Evolutionary conservation across 768 basidiomycete species (phyloP).

Genomic region (Steccherinum ochraceum): DNA sequence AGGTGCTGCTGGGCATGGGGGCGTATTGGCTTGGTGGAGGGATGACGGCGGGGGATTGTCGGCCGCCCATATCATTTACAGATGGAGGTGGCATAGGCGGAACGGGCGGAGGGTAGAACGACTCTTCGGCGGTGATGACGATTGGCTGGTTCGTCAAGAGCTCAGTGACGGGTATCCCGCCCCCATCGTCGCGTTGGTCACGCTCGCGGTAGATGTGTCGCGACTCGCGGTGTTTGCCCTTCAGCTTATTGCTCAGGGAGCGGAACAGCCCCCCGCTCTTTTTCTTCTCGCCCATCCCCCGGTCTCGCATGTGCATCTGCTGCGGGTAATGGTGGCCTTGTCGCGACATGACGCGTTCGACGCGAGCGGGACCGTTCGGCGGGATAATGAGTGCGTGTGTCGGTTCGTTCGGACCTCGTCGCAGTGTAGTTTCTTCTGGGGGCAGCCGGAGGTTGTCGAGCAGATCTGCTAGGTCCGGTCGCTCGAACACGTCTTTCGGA

Average conservation of each 20-base stretch:
- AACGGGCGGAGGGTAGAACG: neutral
- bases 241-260: constrained; percentile 29
- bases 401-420: neutral
- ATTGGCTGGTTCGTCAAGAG: neutral
- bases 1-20: neutral
- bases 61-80: neutral
- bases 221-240: neutral
- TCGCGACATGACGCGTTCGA: neutral
- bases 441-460: constrained; percentile 36
- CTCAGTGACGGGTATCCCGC: neutral
- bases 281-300: constrained; percentile 19
- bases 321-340: neutral
- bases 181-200: too few relatives aligned
- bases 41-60: neutral
- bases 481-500: constrained; percentile 54
- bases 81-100: neutral
- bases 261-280: constrained; percentile 39
- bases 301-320: neutral
- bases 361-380: neutral
- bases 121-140: neutral
- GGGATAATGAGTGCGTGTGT: neutral
- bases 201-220: neutral
- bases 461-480: constrained; percentile 49
- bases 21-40: neutral
- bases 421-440: constrained; percentile 5